These are phyloP conservation scores for Gynandropsis gynandra DNA, from an alignment of 345 rosid genomes.

Conservation along the genomic window DNA sequence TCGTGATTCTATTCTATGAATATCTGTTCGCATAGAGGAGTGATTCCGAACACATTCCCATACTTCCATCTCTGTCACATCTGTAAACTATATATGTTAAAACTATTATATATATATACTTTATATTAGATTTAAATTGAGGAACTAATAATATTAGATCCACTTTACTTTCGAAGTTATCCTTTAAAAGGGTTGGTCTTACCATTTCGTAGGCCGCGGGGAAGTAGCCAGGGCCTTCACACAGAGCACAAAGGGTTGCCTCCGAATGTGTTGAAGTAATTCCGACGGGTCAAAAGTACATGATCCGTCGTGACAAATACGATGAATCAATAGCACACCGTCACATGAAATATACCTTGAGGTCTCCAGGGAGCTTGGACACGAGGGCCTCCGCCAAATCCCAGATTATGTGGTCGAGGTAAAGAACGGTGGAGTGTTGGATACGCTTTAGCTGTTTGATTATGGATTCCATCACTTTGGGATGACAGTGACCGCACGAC, in stretches of 20 bases:
- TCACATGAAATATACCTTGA: conserved; percentile 58
- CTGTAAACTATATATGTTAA: not conserved
- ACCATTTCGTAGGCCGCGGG: no score
- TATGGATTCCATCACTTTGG: conserved; percentile 62
- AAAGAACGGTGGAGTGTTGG: conserved; percentile 78
- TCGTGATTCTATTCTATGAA: no score
- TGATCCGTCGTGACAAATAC: not conserved
- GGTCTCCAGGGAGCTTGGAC: conserved; percentile 76
- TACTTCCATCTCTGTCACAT: conserved; percentile 65
- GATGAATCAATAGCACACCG: no score
- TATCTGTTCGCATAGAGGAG: conserved; percentile 90
- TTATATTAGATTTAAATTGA: no score
- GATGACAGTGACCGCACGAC: conserved; percentile 92
- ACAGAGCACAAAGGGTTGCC: conserved; percentile 88
- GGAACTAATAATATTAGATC: not conserved
- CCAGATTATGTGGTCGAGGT: conserved; percentile 64
- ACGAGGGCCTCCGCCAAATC: conserved; percentile 85
- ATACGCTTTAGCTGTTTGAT: conserved; percentile 60
- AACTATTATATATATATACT: no score
- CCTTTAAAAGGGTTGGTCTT: no score
- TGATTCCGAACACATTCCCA: conserved; percentile 81
- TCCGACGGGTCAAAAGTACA: conserved; percentile 53
- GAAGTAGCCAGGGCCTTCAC: conserved; percentile 75
- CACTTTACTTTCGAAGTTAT: no score
- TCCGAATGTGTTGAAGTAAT: conserved; percentile 79